Evolutionary conservation across 495 filamentous ascomycete species (phyloP).

Genomic region (Delitschia confertaspora): DNA sequence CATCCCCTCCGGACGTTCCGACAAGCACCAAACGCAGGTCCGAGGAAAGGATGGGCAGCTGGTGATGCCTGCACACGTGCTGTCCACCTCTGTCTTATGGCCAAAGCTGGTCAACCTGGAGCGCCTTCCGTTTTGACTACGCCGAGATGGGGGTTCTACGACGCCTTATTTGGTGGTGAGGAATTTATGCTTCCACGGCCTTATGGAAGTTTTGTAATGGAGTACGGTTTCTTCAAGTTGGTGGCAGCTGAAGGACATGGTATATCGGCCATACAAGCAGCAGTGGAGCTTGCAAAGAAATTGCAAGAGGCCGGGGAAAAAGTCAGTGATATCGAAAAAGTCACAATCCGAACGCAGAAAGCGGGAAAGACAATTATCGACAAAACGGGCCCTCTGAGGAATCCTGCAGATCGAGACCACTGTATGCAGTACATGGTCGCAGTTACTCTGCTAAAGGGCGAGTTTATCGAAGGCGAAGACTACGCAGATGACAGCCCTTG

Average conservation of each 20-base stretch:
- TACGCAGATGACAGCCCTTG: constrained; percentile 37
- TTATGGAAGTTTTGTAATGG: no score
- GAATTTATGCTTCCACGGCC: no score
- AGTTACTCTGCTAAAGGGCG: constrained; percentile 36
- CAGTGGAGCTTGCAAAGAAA: no score
- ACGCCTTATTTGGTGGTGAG: no score
- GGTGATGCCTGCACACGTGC: constrained; percentile 41
- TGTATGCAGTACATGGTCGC: constrained; percentile 41
- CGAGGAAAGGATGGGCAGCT: constrained; percentile 43
- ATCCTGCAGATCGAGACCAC: constrained; percentile 42
- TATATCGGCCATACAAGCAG: no score
- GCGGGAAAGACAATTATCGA: constrained; percentile 39
- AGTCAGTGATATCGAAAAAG: constrained; percentile 23
- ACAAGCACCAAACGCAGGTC: constrained; percentile 33
- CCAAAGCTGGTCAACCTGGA: constrained; percentile 35
- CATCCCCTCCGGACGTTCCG: constrained; percentile 36
- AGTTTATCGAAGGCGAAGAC: constrained; percentile 30
- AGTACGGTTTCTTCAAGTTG: no score
- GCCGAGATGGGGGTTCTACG: neutral
- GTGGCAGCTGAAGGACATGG: no score
- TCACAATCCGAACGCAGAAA: constrained; percentile 29
- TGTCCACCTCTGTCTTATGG: constrained; percentile 37
- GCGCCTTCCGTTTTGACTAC: constrained; percentile 8
- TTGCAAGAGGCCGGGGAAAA: no score
- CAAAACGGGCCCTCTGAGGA: constrained; percentile 35